Conservation (phyloP, 106 monocot species). For the Acorus gramineus region DNA sequence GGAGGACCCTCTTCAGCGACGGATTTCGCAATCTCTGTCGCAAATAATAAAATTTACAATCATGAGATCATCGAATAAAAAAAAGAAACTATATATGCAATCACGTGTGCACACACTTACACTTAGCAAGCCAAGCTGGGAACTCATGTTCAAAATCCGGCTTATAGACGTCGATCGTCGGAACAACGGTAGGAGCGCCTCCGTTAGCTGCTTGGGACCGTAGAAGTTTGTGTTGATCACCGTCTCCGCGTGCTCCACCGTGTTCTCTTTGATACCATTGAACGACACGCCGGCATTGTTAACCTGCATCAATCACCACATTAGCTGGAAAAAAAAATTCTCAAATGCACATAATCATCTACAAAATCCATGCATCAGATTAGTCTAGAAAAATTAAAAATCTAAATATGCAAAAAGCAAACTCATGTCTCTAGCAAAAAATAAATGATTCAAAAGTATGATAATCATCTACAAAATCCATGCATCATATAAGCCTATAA, state of each 20-base stretch:
- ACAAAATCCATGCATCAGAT: no score
- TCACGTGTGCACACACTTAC: constrained; percentile 31
- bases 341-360: no score
- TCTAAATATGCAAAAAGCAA: no score
- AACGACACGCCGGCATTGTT: constrained; percentile 70
- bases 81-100: not conserved
- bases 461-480: no score
- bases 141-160: constrained; percentile 70
- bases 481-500: no score
- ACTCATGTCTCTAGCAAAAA: no score
- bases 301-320: constrained; percentile 20
- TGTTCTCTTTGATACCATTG: constrained; percentile 46
- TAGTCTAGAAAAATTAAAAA: no score
- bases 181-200: constrained; percentile 60
- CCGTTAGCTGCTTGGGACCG: constrained; percentile 48
- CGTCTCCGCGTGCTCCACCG: constrained; percentile 59
- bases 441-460: not conserved
- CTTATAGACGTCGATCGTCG: constrained; percentile 23
- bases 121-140: constrained; percentile 51
- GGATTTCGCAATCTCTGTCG: constrained; percentile 9
- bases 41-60: not conserved
- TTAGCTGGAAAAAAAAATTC: no score
- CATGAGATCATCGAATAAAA: not conserved
- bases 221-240: constrained; percentile 67
- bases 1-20: constrained; percentile 15